Base-by-base conservation (phyloP, 1,284 basidiomycete genomes). In the Moesziomyces aphidis region DNA sequence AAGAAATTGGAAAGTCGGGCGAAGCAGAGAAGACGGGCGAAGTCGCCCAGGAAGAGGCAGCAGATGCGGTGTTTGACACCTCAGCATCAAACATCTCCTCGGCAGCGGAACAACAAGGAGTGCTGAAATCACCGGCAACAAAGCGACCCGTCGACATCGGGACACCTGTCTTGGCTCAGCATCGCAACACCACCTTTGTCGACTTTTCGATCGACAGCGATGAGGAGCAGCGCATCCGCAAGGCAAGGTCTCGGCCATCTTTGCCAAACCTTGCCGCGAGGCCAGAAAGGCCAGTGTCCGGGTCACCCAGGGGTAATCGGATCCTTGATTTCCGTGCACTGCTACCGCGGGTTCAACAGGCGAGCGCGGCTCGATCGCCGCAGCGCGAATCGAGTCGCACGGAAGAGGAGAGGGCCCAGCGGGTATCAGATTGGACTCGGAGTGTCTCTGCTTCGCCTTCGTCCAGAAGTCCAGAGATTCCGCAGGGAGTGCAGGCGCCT, bases 151-250 rank as follows among this genome's bases (percentile, higher is more conserved):
- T 61, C 5, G 57, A 73, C 34, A 63, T 56, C 1, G 73, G 73
- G 7, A 61, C 61, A 5, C 64, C 73, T 15, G 47, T 75, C 39
- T 54, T 67, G 4, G 51, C 55, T 22, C 63, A 62, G 49, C 73
- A 75, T 31, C 56, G 73, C 17, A 55, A 64, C 31, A 60, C 73
- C 6, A 19, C 54, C 9, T 75, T 75, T 55, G 62, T 64, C 36
- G 73, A 75, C 52, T 71, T 75, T 23, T 71, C 68, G 28, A 61
- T 75, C 22, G 64, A 71, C 42, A 75, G 73, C 49, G 73, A 75
- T 39, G 68, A 75, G 47, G 73, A 75, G 50, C 50, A 58, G 13
- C 59, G 42, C 24, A 57, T 67, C 10, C 66, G 50, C 31, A 60
- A 59, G 26, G 42, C 57, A 22, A 63, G 68, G 21, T 55, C 68